These are phyloP conservation scores for Leccinum obscurum DNA, from an alignment of 768 basidiomycete species.

Conservation along the genomic window DNA sequence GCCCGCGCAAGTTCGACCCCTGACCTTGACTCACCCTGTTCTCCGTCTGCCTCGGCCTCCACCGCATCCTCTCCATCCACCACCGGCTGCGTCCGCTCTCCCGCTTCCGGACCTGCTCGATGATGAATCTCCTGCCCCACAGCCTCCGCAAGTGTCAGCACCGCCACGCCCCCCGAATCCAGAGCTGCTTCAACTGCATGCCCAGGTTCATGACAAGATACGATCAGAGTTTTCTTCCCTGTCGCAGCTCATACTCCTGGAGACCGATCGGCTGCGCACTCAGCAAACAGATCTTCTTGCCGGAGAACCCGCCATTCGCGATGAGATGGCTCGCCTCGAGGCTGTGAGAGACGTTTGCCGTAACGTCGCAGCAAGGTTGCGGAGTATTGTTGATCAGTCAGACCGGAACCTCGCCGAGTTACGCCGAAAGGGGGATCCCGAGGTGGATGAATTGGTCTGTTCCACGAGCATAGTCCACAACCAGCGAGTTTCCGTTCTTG, in stretches of 20 bases:
- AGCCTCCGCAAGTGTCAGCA: conserved; percentile 36
- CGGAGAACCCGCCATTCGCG: conserved; percentile 91
- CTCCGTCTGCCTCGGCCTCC: conserved; percentile 24
- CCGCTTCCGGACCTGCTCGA: conserved; percentile 63
- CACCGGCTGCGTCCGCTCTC: conserved; percentile 10
- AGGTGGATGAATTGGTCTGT: conserved; percentile 96
- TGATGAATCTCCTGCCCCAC: conserved; percentile 44
- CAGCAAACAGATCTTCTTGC: conserved; percentile 83
- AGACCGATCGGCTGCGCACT: conserved; percentile 74
- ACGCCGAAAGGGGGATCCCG: conserved; percentile 82
- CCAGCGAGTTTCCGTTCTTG: conserved; percentile 55
- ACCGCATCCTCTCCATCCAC: conserved; percentile 23
- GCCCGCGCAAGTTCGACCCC: conserved; percentile 21
- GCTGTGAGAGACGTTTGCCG: conserved; percentile 92
- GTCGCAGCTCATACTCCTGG: conserved; percentile 57
- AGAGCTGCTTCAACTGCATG: conserved; percentile 79
- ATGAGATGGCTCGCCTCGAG: conserved; percentile 93
- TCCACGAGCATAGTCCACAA: conserved; percentile 95
- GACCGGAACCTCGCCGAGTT: conserved; percentile 78
- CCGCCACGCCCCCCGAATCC: conserved; percentile 90
- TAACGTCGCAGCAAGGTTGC: conserved; percentile 69
- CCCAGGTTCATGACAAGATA: conserved; percentile 74
- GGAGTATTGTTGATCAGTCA: conserved; percentile 59
- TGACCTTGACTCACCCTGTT: conserved; percentile 26
- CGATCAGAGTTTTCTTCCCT: conserved; percentile 71